Base-by-base conservation (phyloP, 306 rosid species). In the Malus orientalis region DNA sequence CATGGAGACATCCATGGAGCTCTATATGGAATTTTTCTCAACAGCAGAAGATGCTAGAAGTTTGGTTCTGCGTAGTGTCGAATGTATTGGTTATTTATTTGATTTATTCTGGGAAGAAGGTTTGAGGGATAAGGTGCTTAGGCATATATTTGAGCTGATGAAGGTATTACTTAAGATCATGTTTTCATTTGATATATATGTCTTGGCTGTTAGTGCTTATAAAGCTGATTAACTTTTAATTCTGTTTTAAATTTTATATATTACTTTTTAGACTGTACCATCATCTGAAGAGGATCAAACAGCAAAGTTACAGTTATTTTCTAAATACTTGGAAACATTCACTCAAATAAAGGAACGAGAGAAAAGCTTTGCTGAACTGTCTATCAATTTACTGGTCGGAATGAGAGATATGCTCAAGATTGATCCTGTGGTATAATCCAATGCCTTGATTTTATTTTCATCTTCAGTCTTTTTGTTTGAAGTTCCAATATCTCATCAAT, bases 71-170 rank as follows among this genome's bases (percentile, higher is more conserved):
- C 94, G 79, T 75, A 87, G 84, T 71, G 71, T 86, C 20, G 53
- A 89, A 67, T 85, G 97, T 83, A 81, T 92, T 74, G 97, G 91
- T 79, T 82, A 85, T 76, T 80, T 95, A 82, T 92, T 95, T 84
- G 96, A 95, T 80, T 88, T 95, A 73, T 92, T 92, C 83, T 95
- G 99, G 99, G 93, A 88, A 67, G 92, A 90, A 82, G 86, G 86
- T 85, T 84, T 95, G 86, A 87, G 97, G 79, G 86, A 82, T 76
- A 86, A 78, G 61, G 97, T 89, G 78, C 91, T 89, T 53, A 78
- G 81, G 77, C 89, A 90, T 79, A 90, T 93, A 83, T 91, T 92
- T 83, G 92, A 86, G 78, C 96, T 95, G 71, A 88, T 92, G 91
- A 92, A 88, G 99, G 99, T 95, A 88, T 70, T 71, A 45, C 14